A percentile compares a stretch with the other conserved stretches of the same genome.
Conservation (phyloP, 768 basidiomycete species). For the Boletus rubescentipes region DNA sequence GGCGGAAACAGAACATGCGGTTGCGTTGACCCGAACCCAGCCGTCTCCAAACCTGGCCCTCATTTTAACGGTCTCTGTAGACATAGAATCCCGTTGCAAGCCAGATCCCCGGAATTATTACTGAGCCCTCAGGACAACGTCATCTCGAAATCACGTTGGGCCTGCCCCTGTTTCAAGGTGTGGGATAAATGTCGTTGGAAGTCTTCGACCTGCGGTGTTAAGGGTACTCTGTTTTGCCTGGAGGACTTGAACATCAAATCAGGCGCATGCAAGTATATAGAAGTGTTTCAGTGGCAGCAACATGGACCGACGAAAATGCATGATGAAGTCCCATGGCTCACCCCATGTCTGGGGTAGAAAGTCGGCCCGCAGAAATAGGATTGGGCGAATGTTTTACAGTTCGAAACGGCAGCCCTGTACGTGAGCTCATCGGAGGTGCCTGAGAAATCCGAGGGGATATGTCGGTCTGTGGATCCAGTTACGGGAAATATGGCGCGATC, state of each 20-base stretch:
- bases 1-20: too few relatives aligned
- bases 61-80: too few relatives aligned
- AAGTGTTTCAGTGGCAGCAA: conserved; percentile 5
- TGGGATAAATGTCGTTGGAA: conserved; percentile 5
- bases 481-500: neutral
- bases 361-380: too few relatives aligned
- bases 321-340: neutral
- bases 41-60: too few relatives aligned
- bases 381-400: neutral
- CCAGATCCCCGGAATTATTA: neutral
- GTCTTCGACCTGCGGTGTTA: too few relatives aligned
- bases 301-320: neutral
- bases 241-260: neutral
- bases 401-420: neutral
- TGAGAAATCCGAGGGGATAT: conserved; percentile 27
- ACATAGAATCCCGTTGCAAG: too few relatives aligned
- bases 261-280: neutral
- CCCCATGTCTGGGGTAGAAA: neutral
- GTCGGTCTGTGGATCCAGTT: neutral
- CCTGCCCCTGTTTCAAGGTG: conserved; percentile 1
- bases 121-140: neutral
- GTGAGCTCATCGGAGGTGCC: neutral
- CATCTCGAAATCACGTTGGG: too few relatives aligned
- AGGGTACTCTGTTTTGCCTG: neutral
- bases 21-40: too few relatives aligned